Evolutionary conservation across 2,329 filamentous ascomycete genomes (phyloP), one percentile per base, ranked within the genome.

Genomic region (Purpureocillium lavendulum): DNA sequence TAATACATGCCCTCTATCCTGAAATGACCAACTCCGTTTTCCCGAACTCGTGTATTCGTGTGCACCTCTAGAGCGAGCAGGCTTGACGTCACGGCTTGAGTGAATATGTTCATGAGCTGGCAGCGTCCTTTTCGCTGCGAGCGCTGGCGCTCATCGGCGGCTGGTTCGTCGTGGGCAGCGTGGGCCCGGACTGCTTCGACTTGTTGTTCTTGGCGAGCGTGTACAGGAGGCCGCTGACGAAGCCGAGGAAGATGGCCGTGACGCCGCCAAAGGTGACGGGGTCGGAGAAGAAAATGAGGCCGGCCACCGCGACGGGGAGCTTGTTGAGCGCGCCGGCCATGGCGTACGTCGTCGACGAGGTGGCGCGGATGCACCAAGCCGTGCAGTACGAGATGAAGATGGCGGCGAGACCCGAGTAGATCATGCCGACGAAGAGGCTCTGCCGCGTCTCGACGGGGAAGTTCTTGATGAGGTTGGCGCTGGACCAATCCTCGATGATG

Each of bases 351-450:
- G 92, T 98, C 14, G 89, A 96, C 0, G 89, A 94, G 7, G 92
- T 97, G 48, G 95, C 86, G 50, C 92, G 89, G 48, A 98, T 94
- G 60, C 92, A 97, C 92, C 92, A 98, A 30, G 92, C 92, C 13
- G 90, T 96, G 58, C 88, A 94, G 75, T 98, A 98, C n/a, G 90
- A 97, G 64, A 98, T 98, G 68, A 96, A 95, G 56, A 97, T 89
- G 37, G 89, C 86, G 29, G 82, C 89, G 39, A 96, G 73, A 44
- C 92, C 92, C 5, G 92, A 96, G 65, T 97, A 84, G 55, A 97
- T 69, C 86, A 97, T 96, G 56, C 89, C 86, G 44, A 84, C 67
- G 50, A 94, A 75, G 52, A 96, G 80, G 51, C 71, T 76, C 63
- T 87, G 92, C 53, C 89, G 84, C 28, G 79, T 71, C 48, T 83